A percentile compares a stretch with the other conserved stretches of the same genome.
Evolutionary conservation across 2,329 filamentous ascomycete genomes (phyloP).

Genomic region (Fusarium coicis): DNA sequence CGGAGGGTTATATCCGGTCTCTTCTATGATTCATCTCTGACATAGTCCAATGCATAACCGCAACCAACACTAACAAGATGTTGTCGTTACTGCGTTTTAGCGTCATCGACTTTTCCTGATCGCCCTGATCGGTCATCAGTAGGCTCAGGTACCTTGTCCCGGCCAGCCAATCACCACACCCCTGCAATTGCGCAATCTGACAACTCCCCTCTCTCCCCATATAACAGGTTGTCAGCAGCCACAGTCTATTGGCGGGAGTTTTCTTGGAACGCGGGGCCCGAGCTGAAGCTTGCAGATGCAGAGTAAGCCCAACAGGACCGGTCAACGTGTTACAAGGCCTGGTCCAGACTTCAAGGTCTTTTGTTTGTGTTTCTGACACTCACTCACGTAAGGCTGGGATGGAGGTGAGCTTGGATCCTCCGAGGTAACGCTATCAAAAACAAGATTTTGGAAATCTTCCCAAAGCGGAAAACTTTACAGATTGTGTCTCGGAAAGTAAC

Average conservation of each 20-base stretch:
- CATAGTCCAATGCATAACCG: not conserved
- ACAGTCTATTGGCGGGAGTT: not conserved
- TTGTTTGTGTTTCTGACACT: not conserved
- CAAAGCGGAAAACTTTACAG: not conserved
- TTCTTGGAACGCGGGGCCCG: not conserved
- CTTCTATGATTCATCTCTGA: not conserved
- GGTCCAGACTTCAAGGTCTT: not conserved
- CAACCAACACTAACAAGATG: not conserved
- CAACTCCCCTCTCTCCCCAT: not conserved
- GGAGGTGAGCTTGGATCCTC: not conserved
- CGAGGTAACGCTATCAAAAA: not conserved
- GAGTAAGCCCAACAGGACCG: constrained; percentile 14
- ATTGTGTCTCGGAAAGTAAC: not conserved
- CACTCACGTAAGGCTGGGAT: constrained; percentile 1
- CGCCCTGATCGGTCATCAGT: not conserved
- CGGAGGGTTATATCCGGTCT: not conserved
- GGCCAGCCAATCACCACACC: not conserved
- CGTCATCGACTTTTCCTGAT: not conserved
- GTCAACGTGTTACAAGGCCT: constrained; percentile 1
- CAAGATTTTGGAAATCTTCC: not conserved
- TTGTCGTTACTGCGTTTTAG: not conserved
- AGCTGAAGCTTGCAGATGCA: constrained; percentile 6
- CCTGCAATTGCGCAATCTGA: not conserved
- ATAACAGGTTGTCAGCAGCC: not conserved
- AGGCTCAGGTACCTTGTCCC: not conserved